Evolutionary conservation across 2,329 filamentous ascomycete genomes (phyloP), one percentile per base, ranked within the genome.

Genomic region (Epichloe gansuensis): DNA sequence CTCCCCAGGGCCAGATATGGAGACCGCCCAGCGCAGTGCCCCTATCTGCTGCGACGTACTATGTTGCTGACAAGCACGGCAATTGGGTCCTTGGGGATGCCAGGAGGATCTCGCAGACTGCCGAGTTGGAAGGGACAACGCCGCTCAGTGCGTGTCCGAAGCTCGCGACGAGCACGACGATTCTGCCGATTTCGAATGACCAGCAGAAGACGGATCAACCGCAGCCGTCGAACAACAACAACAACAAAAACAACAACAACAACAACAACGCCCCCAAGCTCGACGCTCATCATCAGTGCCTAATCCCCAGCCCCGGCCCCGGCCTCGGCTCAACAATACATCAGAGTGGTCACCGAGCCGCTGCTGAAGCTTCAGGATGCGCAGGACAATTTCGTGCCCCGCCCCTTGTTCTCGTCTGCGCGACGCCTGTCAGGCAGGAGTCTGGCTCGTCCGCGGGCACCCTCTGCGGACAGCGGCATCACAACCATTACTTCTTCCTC

Each of bases 11-110:
- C n/a, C 70, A 73, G 52, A 71, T 78, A 46, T 80, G 76, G 76
- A 67, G 73, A 12, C 75, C 74, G 5, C 75, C 75, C 0, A 69
- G 72, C 2, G 66, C 67, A 2, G 72, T 70, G 21, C 72, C 75
- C 1, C 65, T 68, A 42, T 73, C 74, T 2, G 72, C 72, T 0
- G 68, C 70, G 2, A 70, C 72, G 0, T 70, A 72, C 45, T 80
- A 77, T 57, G 69, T 78, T 46, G 71, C 75, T 37, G 76, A 80
- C 59, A 73, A 69, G 60, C 68, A 69, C 57, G 74, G 76, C 1
- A 79, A 80, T 59, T 80, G 77, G 77, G 69, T 76, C 15, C 66
- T 78, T 7, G 69, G 69, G 38, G 72, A 72, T 54, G 57, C 66
- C 5, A 64, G 64, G 44, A 63, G 63, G 38, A 58, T 60, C 17